These are phyloP conservation scores for Phyllosticta citribraziliensis DNA, from an alignment of 2,329 filamentous ascomycete species.

Conservation along the genomic window DNA sequence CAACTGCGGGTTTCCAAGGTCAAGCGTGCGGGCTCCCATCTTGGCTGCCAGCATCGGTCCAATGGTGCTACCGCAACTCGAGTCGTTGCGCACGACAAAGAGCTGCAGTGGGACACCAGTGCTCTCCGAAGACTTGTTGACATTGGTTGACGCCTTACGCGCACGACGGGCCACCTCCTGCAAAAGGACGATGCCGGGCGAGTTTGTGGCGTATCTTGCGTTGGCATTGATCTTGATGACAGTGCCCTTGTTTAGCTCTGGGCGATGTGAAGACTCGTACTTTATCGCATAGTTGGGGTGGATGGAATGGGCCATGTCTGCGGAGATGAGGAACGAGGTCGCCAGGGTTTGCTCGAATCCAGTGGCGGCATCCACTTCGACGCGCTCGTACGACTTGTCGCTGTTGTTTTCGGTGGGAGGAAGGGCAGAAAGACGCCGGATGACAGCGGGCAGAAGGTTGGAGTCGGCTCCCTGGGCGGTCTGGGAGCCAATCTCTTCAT, in stretches of 20 bases:
- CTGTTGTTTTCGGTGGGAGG: constrained; percentile 49
- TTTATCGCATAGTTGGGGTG: constrained; percentile 91
- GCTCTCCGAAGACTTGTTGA: constrained; percentile 34
- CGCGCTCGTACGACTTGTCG: constrained; percentile 56
- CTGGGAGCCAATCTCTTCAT: constrained; percentile 90
- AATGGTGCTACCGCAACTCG: constrained; percentile 88
- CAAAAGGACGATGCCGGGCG: constrained; percentile 83
- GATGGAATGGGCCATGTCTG: constrained; percentile 94
- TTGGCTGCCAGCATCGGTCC: constrained; percentile 90
- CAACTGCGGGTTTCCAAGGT: constrained; percentile 87
- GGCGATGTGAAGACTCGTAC: constrained; percentile 83
- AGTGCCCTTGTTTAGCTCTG: constrained; percentile 91
- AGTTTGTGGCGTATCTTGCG: constrained; percentile 92
- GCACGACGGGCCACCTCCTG: constrained; percentile 68
- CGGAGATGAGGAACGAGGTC: constrained; percentile 86
- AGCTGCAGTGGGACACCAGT: constrained; percentile 80
- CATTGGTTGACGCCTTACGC: constrained; percentile 34
- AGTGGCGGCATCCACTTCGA: constrained; percentile 54
- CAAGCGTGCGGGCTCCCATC: constrained; percentile 77
- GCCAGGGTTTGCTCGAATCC: constrained; percentile 89
- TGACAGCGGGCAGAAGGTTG: constrained; percentile 77
- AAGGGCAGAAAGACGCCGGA: constrained; percentile 76
- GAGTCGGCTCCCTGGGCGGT: constrained; percentile 92
- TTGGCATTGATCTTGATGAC: constrained; percentile 99
- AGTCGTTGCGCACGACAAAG: constrained; percentile 95